phyloP scores from a whole-genome alignment of 768 basidiomycete species.

The Leccinellum rugosiceps region DNA sequence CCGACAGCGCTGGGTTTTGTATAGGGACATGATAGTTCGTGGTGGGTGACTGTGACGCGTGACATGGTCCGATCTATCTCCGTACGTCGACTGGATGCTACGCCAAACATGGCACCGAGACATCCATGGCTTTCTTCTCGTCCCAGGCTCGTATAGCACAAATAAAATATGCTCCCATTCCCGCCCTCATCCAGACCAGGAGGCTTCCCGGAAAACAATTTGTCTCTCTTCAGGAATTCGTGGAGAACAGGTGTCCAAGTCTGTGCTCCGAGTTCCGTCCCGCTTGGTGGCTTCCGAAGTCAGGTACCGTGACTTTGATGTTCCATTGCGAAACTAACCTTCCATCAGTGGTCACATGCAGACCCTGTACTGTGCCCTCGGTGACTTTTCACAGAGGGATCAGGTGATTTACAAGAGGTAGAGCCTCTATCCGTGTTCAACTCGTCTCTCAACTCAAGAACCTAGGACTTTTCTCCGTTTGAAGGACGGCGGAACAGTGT shows the following conservation, averaged over 20 bases:
- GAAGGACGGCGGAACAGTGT: constrained; percentile 34
- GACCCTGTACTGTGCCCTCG: constrained; percentile 30
- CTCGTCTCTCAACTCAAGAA: constrained; percentile 4
- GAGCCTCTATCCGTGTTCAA: not conserved
- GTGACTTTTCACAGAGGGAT: constrained; percentile 32
- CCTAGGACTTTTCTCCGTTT: constrained; percentile 28
- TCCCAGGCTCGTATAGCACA: constrained; percentile 12
- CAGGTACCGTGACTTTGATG: not conserved
- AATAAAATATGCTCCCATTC: constrained; percentile 19
- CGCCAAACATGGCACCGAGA: no score
- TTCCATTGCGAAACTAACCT: constrained; percentile 13
- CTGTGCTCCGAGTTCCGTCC: constrained; percentile 27
- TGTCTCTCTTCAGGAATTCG: constrained; percentile 28
- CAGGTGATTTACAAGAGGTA: constrained; percentile 31
- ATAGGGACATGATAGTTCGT: constrained; percentile 29
- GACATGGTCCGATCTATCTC: constrained; percentile 6
- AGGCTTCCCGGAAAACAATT: constrained; percentile 4
- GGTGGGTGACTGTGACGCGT: constrained; percentile 22
- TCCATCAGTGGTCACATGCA: constrained; percentile 30
- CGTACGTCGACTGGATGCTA: not conserved
- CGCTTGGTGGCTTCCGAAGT: constrained; percentile 35
- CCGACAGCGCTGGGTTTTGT: constrained; percentile 48
- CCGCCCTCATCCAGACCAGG: constrained; percentile 20
- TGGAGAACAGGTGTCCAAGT: constrained; percentile 31
- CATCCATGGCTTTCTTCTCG: constrained; percentile 18